Evolutionary conservation across 2,329 filamentous ascomycete genomes (phyloP), one percentile per base, ranked within the genome.

Genomic region (Fusarium austroafricanum): DNA sequence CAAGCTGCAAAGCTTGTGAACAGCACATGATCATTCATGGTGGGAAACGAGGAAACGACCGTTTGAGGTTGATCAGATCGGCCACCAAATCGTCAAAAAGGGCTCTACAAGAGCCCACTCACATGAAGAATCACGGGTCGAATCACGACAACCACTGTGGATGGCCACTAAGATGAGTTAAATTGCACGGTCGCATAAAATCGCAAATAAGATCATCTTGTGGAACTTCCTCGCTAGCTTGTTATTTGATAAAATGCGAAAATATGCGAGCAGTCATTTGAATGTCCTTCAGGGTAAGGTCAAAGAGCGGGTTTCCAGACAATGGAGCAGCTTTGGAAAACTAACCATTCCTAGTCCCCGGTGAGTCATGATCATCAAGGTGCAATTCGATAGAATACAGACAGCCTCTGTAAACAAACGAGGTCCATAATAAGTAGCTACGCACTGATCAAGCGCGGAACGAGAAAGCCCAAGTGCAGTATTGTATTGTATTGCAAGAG

Each of bases 101-200:
- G 61, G 40, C 31, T 52, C 38, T 28, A 35, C 26, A 52, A 45
- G 33, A 49, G 35, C 44, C 53, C 67, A 53, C 62, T 49, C 56
- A 60, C 45, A 44, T 61, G 51, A 56, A 61, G 45, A 58, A 73
- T 72, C 71, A 73, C 64, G 67, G 39, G 68, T 61, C 65, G 45
- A 59, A 71, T 58, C 71, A 73, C 60, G 53, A 65, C 53, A 50
- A 61, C 61, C 33, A 40, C 45, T 43, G 33, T 45, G 37, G 14
- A 53, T 46, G 26, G 38, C 52, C 33, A 40, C 47, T 57, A 33
- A 55, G 45, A 54, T 54, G 35, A 55, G 35, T 64, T 58, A 64
- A 58, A 64, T 53, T 61, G 64, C 63, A 68, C 47, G 43, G 55
- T 53, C 33, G 51, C 69, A 71, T 66, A 46, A 52, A 31, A 57